Conservation (phyloP, 345 rosid species). For the Sonneratia alba region DNA sequence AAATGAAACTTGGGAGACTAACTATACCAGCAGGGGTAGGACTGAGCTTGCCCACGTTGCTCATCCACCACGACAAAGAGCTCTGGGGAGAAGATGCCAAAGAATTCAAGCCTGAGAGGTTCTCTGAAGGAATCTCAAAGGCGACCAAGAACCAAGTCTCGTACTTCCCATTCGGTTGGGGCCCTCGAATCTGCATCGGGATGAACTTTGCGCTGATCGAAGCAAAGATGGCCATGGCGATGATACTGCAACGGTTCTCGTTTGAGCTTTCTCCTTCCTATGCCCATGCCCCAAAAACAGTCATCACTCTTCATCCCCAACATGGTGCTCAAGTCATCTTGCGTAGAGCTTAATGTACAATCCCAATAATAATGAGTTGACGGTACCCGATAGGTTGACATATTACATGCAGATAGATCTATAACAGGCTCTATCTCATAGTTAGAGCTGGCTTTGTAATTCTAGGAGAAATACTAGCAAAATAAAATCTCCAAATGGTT, state of each 20-base stretch:
- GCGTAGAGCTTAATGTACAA: constrained; percentile 2
- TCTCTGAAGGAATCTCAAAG: constrained; percentile 35
- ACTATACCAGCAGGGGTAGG: constrained; percentile 23
- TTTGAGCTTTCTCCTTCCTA: constrained; percentile 45
- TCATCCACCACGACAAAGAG: constrained; percentile 31
- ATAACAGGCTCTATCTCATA: background rate
- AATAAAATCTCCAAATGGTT: background rate
- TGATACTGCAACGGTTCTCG: constrained; percentile 39
- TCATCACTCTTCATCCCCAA: constrained; percentile 34
- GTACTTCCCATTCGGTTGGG: constrained; percentile 46
- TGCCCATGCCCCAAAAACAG: constrained; percentile 32
- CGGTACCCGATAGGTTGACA: background rate
- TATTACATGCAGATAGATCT: background rate
- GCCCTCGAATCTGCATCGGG: constrained; percentile 54
- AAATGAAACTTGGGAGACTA: constrained; percentile 31
- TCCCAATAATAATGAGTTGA: background rate
- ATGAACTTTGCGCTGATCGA: constrained; percentile 54
- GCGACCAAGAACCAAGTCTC: constrained; percentile 42
- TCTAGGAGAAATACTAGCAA: background rate
- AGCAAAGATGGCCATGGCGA: constrained; percentile 39
- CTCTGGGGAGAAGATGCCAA: constrained; percentile 48
- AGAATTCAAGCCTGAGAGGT: constrained; percentile 49
- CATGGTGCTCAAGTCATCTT: constrained; percentile 36
- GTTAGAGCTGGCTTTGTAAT: background rate
- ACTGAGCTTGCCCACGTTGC: constrained; percentile 14